Conservation (phyloP, 73 alveolate genomes). For the Uronychia setigera region DNA sequence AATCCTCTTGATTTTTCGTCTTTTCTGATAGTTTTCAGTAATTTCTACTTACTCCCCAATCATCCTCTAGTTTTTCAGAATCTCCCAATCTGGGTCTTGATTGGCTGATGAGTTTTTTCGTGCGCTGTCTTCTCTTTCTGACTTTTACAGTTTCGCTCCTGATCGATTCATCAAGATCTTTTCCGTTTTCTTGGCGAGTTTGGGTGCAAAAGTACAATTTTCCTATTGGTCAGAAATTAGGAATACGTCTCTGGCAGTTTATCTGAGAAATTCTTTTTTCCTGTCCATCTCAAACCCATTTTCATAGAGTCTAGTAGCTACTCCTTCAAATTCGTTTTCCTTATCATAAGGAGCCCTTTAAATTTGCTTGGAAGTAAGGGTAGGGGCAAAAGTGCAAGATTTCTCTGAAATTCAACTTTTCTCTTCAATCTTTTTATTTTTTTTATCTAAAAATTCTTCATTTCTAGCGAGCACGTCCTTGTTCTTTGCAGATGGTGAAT, state of each 20-base stretch:
- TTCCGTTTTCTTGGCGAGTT: background rate
- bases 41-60: too few species aligned
- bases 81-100: too few species aligned
- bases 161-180: background rate
- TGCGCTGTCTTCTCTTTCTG: background rate
- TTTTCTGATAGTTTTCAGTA: too few species aligned
- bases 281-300: background rate
- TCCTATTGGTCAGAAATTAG: background rate
- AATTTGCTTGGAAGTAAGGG: background rate
- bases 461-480: background rate
- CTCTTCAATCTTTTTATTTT: background rate
- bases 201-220: background rate
- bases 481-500: background rate
- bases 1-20: too few species aligned
- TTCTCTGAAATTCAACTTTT: background rate
- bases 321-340: background rate
- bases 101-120: too few species aligned
- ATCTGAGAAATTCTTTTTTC: background rate
- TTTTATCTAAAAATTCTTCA: background rate
- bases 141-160: background rate
- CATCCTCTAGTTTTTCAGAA: too few species aligned
- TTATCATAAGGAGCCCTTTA: background rate
- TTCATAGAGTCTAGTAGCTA: background rate
- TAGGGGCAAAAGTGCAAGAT: background rate
- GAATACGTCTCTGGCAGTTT: background rate